phyloP scores from a whole-genome alignment of 768 basidiomycete genomes.

The Steccherinum ochraceum region DNA sequence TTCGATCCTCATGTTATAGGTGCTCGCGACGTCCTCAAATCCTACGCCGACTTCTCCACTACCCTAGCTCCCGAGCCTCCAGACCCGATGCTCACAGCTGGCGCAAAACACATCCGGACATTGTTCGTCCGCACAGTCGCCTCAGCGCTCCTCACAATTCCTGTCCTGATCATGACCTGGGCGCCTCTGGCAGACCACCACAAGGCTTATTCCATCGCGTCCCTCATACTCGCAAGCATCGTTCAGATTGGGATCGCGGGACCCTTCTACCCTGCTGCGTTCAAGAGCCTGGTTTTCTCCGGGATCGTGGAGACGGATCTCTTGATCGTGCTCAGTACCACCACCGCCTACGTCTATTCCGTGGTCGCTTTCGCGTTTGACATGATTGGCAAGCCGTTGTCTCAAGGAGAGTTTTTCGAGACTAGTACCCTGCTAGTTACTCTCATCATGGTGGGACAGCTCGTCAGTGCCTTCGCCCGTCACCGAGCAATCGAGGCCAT shows the following conservation, averaged over 20 bases:
- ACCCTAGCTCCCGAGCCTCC: conserved; percentile 16
- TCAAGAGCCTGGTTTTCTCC: conserved; percentile 30
- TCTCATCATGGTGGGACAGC: conserved; percentile 34
- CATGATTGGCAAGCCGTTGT: conserved; percentile 24
- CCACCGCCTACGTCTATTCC: conserved; percentile 35
- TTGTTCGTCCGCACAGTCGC: conserved; percentile 25
- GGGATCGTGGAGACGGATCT: conserved; percentile 32
- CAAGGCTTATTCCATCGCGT: conserved; percentile 28
- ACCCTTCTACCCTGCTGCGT: conserved; percentile 30
- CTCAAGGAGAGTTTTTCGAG: conserved; percentile 34
- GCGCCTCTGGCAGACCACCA: conserved; percentile 26
- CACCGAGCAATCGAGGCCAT: conserved; percentile 29
- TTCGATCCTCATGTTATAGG: conserved; percentile 21
- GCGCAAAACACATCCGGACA: conserved; percentile 25
- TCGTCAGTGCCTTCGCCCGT: conserved; percentile 31
- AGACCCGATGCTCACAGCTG: conserved; percentile 21
- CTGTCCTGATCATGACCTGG: conserved; percentile 38
- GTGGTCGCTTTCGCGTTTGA: conserved; percentile 30
- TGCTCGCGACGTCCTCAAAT: conserved; percentile 27
- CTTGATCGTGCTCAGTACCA: conserved; percentile 32
- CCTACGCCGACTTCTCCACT: conserved; percentile 21
- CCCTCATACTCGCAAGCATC: conserved; percentile 31
- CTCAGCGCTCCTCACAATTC: conserved; percentile 29
- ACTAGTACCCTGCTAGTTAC: conserved; percentile 36
- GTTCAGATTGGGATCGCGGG: conserved; percentile 30